Percentiles rank a stretch among this genome's conserved stretches.
phyloP scores from a whole-genome alignment of 176 grass and related monocot species.

The Eremochloa ophiuroides region DNA sequence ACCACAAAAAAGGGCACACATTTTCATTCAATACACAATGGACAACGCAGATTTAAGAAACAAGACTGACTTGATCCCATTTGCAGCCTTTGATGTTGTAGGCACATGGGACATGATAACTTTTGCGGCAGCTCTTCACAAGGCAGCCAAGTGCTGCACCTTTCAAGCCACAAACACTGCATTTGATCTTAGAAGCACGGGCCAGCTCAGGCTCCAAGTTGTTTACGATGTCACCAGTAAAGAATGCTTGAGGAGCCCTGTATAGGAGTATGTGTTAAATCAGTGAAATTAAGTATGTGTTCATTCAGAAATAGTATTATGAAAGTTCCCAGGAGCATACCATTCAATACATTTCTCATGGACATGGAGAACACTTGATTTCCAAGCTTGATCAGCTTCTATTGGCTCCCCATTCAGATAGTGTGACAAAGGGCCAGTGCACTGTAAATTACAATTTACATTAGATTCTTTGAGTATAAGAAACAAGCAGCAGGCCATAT shows the following conservation, averaged over 20 bases:
- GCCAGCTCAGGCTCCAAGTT: conserved; percentile 74
- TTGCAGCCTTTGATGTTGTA: conserved; percentile 56
- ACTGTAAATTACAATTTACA: conserved; percentile 38
- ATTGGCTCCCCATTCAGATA: conserved; percentile 62
- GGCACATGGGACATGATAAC: conserved; percentile 92
- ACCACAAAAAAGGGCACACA: neutral
- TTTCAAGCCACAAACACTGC: conserved; percentile 78
- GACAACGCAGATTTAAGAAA: neutral
- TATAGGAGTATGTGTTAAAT: neutral
- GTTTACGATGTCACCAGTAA: conserved; percentile 62
- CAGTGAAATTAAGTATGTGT: neutral
- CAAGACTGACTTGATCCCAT: conserved; percentile 65
- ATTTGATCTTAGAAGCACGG: conserved; percentile 92
- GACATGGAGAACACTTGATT: conserved; percentile 66
- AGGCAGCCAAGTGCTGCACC: conserved; percentile 94
- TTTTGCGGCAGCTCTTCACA: conserved; percentile 83
- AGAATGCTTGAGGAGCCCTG: conserved; percentile 94
- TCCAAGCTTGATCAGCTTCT: conserved; percentile 49
- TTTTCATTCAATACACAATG: neutral
- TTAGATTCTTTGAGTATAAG: conserved; percentile 2
- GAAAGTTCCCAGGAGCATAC: conserved; percentile 33
- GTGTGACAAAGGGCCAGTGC: conserved; percentile 66
- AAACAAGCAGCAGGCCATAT: neutral
- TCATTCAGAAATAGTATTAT: neutral
- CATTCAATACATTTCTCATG: conserved; percentile 98